Base-by-base conservation (phyloP, 2,329 filamentous ascomycete species). In the Colletotrichum eremochloae region DNA sequence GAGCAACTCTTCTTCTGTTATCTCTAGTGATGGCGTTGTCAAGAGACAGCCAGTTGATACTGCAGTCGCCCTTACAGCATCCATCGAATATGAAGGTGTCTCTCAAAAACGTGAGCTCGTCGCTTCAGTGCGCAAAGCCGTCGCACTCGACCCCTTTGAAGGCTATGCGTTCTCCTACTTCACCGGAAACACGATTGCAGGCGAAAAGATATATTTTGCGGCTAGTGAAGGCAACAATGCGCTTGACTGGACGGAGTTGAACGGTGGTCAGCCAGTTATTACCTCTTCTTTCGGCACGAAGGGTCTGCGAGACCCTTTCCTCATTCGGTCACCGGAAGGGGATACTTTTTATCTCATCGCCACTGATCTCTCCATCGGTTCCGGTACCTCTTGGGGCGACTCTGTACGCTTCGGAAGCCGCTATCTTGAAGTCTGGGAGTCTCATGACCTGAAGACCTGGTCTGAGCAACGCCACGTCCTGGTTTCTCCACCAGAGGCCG, bases 111-210 rank as follows among this genome's bases (percentile, higher is more conserved):
- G 81, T 4, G 76, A 76, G 0, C 78, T 84, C 42, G 78, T 75
- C 18, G 81, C 82, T 29, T 80, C 78, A 3, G 80, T 84, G 20
- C 77, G 77, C 24, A 77, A 76, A n/a, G 79, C 80, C 3, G 77
- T 75, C 1, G 72, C 77, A 1, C 72, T 81, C 0, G 82, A 80
- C 0, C 75, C 78, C 0, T 80, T 81, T 40, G 81, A 84, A 56
- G 86, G 84, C 6, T 88, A 88, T 71, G 84, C 84, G 0, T 88
- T 88, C 71, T 81, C 84, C 0, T 89, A 88, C 75, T 88, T 88
- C 75, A 87, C 85, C 0, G 83, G 82, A 11, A 83, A 82, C 76
- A 79, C 80, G 1, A 71, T 76, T 18, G 78, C 79, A 0, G 86
- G 87, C 31, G 87, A 89, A 71, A 87, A 88, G 66, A 87, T 89